These are phyloP conservation scores for Pisolithus thermaeus DNA, from an alignment of 1,284 basidiomycete genomes.

Conservation along the genomic window DNA sequence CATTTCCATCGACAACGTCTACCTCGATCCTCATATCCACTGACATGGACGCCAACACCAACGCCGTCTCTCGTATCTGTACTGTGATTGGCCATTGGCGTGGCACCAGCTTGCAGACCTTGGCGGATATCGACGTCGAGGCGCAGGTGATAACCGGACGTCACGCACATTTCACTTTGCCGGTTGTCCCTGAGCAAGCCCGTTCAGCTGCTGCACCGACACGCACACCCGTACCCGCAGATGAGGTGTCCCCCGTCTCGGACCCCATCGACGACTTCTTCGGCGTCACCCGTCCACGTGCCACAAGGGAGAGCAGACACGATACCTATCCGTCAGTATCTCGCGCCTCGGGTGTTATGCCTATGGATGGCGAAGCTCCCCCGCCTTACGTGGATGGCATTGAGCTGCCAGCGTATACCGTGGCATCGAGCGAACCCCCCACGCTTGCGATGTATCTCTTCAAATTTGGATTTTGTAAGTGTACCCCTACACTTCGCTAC, in stretches of 20 bases:
- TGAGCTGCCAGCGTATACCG: constrained; percentile 23
- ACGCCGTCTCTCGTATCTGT: not conserved
- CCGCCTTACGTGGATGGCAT: constrained; percentile 16
- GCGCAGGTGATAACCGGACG: constrained; percentile 12
- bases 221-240: constrained; percentile 1
- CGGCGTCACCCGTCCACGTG: constrained; percentile 13
- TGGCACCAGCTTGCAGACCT: not conserved
- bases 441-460: constrained; percentile 29
- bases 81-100: constrained; percentile 15
- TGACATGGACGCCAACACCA: constrained; percentile 1
- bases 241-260: not conserved
- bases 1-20: not conserved
- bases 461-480: constrained; percentile 27
- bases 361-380: constrained; percentile 8
- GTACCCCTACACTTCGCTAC: not conserved
- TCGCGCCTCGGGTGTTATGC: not conserved
- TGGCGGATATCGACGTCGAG: constrained; percentile 7
- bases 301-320: constrained; percentile 19
- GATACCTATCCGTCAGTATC: constrained; percentile 11
- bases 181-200: constrained; percentile 4
- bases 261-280: constrained; percentile 15
- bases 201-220: not conserved
- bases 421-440: constrained; percentile 12
- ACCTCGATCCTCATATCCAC: not conserved
- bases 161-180: constrained; percentile 6